Evolutionary conservation across 805 yeast genomes (phyloP), one percentile per base, ranked within the genome.

Genomic region (Yamadazyma scolyti): DNA sequence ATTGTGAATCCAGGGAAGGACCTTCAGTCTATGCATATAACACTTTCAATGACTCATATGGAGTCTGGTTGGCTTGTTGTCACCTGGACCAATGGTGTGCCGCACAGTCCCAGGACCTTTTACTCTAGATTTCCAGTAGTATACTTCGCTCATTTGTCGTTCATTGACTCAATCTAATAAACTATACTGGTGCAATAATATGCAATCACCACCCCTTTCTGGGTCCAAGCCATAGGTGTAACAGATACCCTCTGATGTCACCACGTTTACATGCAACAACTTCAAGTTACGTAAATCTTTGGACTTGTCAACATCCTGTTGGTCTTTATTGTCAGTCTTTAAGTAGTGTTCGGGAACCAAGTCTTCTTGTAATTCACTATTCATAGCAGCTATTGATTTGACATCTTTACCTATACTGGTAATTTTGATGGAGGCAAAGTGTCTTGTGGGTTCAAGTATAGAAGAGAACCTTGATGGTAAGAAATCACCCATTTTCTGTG

Each of bases 191-290:
- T 79, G 76, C 33, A 84, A 61, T 39, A 87, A 61, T 23, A 82
- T 75, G 58, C 97, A 90, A 50, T 89, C 96, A 2, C 98, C 98
- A 1, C 97, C 97, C 32, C 89, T 61, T 39, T 81, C 94, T 0
- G 93, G 80, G 40, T 87, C 93, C 27, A 90, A 61, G 2, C 81
- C 81, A 54, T 86, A 90, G 30, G 82, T 84, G 47, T 81, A 82
- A 43, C 84, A 82, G 43, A 73, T 75, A 0, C 97, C 97, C 34
- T 79, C 84, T 0, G 82, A 72, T 1, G 95, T 85, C 3, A 86
- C 85, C 5, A 88, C 90, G 36, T 77, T 71, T 9, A 77, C 77
- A 46, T 73, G 74, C 54, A 45, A 50, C 17, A 63, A 43, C 30
- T 53, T 56, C 37, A 56, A 42, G 14, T 57, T 37, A 13, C 52